phyloP scores from a whole-genome alignment of 495 filamentous ascomycete species.

The Aspergillus biplanus region DNA sequence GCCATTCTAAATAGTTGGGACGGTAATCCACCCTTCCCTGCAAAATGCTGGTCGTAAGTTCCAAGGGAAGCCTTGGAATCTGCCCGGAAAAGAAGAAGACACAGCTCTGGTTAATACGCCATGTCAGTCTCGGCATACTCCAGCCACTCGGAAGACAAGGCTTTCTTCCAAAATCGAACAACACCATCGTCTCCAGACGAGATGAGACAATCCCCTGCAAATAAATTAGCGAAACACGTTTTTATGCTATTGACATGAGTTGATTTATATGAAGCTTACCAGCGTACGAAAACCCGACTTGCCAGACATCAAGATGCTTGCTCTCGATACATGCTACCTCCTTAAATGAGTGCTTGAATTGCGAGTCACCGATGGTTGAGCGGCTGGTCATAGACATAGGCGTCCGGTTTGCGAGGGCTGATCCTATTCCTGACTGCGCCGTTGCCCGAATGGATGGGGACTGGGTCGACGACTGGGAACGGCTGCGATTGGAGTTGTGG shows the following conservation, averaged over 20 bases:
- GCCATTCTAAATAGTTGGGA: neutral
- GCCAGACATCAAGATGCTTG: constrained; percentile 54
- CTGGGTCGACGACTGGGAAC: constrained; percentile 34
- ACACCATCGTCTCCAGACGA: constrained; percentile 54
- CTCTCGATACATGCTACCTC: constrained; percentile 53
- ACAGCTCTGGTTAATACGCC: constrained; percentile 30
- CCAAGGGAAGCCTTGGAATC: neutral
- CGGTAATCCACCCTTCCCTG: too few species aligned
- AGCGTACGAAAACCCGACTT: constrained; percentile 53
- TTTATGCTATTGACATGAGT: constrained; percentile 1
- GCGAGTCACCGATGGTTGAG: constrained; percentile 36
- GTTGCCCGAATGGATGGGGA: constrained; percentile 43
- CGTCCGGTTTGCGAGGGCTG: constrained; percentile 49
- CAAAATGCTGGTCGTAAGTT: neutral
- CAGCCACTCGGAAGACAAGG: constrained; percentile 51
- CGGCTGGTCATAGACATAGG: constrained; percentile 38
- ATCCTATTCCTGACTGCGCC: constrained; percentile 54
- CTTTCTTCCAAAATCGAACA: constrained; percentile 57
- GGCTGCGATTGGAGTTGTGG: constrained; percentile 35
- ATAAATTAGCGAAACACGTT: constrained; percentile 13
- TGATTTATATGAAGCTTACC: constrained; percentile 31
- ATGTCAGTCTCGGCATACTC: constrained; percentile 56
- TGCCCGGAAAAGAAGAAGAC: neutral
- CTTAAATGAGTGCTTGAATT: constrained; percentile 51
- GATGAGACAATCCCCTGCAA: constrained; percentile 51